A percentile compares a stretch with the other conserved stretches of the same genome.
phyloP scores from a whole-genome alignment of 768 basidiomycete genomes.

The Mycena amicta region DNA sequence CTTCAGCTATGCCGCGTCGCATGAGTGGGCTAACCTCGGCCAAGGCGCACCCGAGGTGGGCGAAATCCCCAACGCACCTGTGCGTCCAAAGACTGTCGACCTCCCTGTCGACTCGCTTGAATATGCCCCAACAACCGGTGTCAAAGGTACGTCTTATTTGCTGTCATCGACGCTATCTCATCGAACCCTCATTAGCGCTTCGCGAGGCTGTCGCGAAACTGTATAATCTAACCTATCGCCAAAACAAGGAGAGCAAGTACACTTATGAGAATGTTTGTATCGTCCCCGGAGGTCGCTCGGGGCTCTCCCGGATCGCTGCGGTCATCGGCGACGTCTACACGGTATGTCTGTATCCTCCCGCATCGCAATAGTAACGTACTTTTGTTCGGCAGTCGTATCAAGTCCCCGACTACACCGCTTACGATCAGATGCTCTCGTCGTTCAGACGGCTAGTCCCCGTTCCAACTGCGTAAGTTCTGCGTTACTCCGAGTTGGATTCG shows the following conservation, averaged over 20 bases:
- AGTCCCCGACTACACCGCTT: conserved; percentile 90
- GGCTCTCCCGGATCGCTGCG: conserved; percentile 87
- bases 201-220: conserved; percentile 88
- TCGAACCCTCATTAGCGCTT: conserved; percentile 50
- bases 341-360: conserved; percentile 40
- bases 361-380: conserved; percentile 1
- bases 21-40: conserved; percentile 89
- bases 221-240: conserved; percentile 87
- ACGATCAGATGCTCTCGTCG: conserved; percentile 80
- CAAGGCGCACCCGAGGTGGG: conserved; percentile 93
- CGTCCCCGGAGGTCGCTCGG: conserved; percentile 91
- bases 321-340: conserved; percentile 90
- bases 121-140: conserved; percentile 92
- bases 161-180: conserved; percentile 4
- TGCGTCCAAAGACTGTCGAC: conserved; percentile 65
- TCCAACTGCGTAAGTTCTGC: conserved; percentile 71
- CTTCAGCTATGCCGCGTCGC: conserved; percentile 75
- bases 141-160: conserved; percentile 57
- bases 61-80: conserved; percentile 72
- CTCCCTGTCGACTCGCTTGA: conserved; percentile 76
- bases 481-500: neutral
- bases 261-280: conserved; percentile 93
- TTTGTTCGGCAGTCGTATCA: conserved; percentile 67
- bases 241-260: conserved; percentile 81
- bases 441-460: conserved; percentile 91